These are phyloP conservation scores for Citeromyces hawaiiensis DNA, from an alignment of 1,139 yeast genomes.

Conservation along the genomic window DNA sequence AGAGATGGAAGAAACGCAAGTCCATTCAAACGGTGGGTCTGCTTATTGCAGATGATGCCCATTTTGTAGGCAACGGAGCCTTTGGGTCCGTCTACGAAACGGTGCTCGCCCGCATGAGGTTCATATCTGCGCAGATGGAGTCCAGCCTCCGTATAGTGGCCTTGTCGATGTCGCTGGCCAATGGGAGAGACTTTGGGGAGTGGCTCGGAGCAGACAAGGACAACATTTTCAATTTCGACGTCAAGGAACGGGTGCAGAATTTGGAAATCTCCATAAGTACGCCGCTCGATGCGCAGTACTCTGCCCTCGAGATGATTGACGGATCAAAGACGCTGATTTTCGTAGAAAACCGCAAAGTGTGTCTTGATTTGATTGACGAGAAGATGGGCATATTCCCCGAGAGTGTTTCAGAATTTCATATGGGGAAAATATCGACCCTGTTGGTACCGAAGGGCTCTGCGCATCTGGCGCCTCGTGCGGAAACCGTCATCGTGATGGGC, in stretches of 20 bases:
- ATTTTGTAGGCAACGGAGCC: slow-evolving; percentile 43
- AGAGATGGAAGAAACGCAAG: slow-evolving; percentile 73
- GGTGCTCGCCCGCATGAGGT: slow-evolving; percentile 55
- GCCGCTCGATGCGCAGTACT: slow-evolving; percentile 32
- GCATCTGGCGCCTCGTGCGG: slow-evolving; percentile 34
- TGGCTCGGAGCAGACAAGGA: slow-evolving; percentile 65
- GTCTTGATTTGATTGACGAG: slow-evolving; percentile 35
- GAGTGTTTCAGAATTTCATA: slow-evolving; percentile 39
- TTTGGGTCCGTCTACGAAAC: slow-evolving; percentile 57
- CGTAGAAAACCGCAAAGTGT: slow-evolving; percentile 40
- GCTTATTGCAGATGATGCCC: slow-evolving; percentile 68
- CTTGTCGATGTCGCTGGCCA: slow-evolving; percentile 55
- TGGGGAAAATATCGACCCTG: slow-evolving; percentile 36
- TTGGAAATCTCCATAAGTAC: slow-evolving; percentile 43
- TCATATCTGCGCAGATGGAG: slow-evolving; percentile 53
- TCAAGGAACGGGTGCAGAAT: slow-evolving; percentile 42
- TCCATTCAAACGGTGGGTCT: slow-evolving; percentile 57
- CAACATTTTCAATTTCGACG: slow-evolving; percentile 56
- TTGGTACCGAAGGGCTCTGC: slow-evolving; percentile 48
- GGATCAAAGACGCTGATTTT: slow-evolving; percentile 34
- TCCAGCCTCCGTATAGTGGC: slow-evolving; percentile 46
- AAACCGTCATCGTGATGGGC: slow-evolving; percentile 49
- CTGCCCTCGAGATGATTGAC: slow-evolving; percentile 34
- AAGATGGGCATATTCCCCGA: slow-evolving; percentile 62
- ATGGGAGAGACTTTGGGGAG: slow-evolving; percentile 67